Conservation (phyloP, 768 basidiomycete genomes). For the Russula earlei region DNA sequence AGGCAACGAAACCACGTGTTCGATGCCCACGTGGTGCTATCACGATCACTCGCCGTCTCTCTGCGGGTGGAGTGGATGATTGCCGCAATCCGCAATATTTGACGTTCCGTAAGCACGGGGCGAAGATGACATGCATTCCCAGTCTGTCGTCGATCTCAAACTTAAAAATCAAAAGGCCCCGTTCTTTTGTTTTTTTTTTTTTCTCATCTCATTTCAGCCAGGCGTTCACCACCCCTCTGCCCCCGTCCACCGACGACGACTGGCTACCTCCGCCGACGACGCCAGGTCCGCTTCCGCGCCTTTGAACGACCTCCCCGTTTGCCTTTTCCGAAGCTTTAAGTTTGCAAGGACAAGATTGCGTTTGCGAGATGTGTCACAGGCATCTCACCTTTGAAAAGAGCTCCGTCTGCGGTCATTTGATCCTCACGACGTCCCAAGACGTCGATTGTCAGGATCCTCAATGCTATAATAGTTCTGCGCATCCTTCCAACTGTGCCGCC, state of each 20-base stretch:
- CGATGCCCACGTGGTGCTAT: too few relatives aligned
- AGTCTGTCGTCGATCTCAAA: slow-evolving; percentile 9
- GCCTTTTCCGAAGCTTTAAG: slow-evolving; percentile 1
- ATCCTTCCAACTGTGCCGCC: slow-evolving; percentile 39
- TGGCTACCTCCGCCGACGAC: slow-evolving; percentile 19
- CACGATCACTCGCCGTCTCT: too few relatives aligned
- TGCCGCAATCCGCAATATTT: too few relatives aligned
- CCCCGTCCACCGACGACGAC: slow-evolving; percentile 12
- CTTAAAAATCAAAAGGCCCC: slow-evolving; percentile 12
- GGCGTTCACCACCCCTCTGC: background rate
- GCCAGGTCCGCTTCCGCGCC: slow-evolving; percentile 2
- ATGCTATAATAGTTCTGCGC: slow-evolving; percentile 42
- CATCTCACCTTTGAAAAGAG: slow-evolving; percentile 44
- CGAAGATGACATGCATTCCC: too few relatives aligned
- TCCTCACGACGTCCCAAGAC: slow-evolving; percentile 33
- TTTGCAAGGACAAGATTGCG: too few relatives aligned
- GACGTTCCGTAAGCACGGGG: too few relatives aligned
- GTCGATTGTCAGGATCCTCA: slow-evolving; percentile 41
- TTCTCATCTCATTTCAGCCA: too few relatives aligned
- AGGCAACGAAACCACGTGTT: too few relatives aligned
- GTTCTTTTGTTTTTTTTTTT: too few relatives aligned
- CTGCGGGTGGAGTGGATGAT: too few relatives aligned
- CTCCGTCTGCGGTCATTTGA: slow-evolving; percentile 46
- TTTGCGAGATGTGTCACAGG: slow-evolving; percentile 58
- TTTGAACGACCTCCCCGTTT: background rate